Percentiles rank a stretch among this genome's conserved stretches.
Evolutionary conservation across 2,329 filamentous ascomycete genomes (phyloP).

Genomic region (Exophiala mesophila): DNA sequence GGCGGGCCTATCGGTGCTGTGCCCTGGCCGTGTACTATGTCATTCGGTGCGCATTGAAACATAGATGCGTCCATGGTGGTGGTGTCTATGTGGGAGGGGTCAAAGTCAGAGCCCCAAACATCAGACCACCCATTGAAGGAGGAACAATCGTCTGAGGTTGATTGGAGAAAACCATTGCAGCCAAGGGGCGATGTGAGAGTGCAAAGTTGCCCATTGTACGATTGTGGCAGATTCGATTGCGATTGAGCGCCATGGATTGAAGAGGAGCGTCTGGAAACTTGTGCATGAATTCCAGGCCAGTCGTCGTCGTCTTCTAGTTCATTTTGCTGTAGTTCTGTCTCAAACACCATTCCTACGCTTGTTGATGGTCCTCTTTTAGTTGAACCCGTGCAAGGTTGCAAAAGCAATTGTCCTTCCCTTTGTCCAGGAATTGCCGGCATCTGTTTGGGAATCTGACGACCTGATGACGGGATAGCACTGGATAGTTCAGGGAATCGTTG

Average conservation of each 20-base stretch:
- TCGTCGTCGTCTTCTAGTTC: not conserved
- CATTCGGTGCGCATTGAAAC: too few relatives aligned
- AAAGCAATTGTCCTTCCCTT: too few relatives aligned
- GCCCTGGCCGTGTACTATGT: too few relatives aligned
- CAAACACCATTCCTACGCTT: not conserved
- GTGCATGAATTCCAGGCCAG: not conserved
- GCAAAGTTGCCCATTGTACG: not conserved
- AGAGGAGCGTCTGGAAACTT: not conserved
- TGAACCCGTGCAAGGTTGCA: not conserved
- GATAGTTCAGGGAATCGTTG: conserved; percentile 12
- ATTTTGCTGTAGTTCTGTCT: not conserved
- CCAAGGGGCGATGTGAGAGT: not conserved
- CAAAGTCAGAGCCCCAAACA: not conserved
- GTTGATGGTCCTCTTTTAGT: not conserved
- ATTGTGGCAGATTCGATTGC: not conserved
- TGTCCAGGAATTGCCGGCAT: not conserved
- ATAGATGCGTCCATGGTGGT: too few relatives aligned
- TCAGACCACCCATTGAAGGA: not conserved
- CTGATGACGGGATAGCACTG: conserved; percentile 8
- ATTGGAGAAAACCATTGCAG: not conserved
- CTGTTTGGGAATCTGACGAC: not conserved
- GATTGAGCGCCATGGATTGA: not conserved
- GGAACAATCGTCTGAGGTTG: not conserved
- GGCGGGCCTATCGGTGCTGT: too few relatives aligned
- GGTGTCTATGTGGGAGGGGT: not conserved